Evolutionary conservation across 2,329 filamentous ascomycete species (phyloP).

Genomic region (Nemania sp.): DNA sequence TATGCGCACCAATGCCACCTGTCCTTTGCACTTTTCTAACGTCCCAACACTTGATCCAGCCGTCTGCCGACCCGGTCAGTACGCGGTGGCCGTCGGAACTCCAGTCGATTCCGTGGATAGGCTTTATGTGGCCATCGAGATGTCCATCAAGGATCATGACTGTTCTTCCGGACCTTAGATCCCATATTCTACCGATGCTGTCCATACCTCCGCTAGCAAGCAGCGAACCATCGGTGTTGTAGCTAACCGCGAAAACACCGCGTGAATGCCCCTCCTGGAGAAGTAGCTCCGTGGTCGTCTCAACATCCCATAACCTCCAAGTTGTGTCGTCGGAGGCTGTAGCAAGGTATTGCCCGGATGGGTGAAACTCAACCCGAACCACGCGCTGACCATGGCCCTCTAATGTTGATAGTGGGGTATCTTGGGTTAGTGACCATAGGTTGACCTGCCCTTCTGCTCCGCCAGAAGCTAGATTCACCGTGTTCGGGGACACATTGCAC

Average conservation of each 20-base stretch:
- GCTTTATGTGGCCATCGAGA: slow-evolving; percentile 83
- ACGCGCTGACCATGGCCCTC: slow-evolving; percentile 88
- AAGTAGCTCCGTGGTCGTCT: slow-evolving; percentile 83
- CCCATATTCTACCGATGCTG: slow-evolving; percentile 95
- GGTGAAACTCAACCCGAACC: slow-evolving; percentile 93
- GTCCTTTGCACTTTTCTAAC: slow-evolving; percentile 86
- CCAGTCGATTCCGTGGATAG: slow-evolving; percentile 95
- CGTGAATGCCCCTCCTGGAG: slow-evolving; percentile 95
- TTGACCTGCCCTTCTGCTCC: slow-evolving; percentile 89
- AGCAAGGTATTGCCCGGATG: slow-evolving; percentile 87
- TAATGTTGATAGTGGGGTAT: slow-evolving; percentile 85
- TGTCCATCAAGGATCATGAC: slow-evolving; percentile 96
- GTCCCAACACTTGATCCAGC: slow-evolving; percentile 99
- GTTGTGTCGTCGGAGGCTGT: slow-evolving; percentile 97
- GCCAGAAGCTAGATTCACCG: slow-evolving; percentile 88
- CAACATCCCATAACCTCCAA: slow-evolving; percentile 92
- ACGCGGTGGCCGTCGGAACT: slow-evolving; percentile 90
- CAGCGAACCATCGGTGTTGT: slow-evolving; percentile 91
- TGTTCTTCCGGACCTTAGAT: slow-evolving; percentile 89
- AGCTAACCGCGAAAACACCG: slow-evolving; percentile 89
- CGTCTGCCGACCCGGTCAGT: slow-evolving; percentile 90
- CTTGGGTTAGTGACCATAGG: slow-evolving; percentile 88
- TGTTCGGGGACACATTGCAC: slow-evolving; percentile 75
- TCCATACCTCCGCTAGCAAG: slow-evolving; percentile 93
- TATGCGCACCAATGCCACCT: slow-evolving; percentile 90